Conservation (phyloP, 768 basidiomycete genomes). For the Tricholoma furcatifolium region DNA sequence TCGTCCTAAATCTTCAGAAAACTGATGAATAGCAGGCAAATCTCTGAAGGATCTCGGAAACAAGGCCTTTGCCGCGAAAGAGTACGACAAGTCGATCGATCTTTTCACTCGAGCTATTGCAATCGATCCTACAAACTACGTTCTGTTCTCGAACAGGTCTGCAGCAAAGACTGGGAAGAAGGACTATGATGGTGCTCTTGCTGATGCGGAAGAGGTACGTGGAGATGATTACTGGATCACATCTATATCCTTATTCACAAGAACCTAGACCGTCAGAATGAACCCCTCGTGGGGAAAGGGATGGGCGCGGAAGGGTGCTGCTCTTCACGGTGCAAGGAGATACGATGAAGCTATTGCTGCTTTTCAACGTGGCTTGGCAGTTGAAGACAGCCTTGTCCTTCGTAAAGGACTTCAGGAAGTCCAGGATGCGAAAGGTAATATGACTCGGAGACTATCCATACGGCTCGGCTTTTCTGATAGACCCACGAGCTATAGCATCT, state of each 20-base stretch:
- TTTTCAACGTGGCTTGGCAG: constrained; percentile 78
- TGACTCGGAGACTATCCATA: background rate
- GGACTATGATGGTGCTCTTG: constrained; percentile 70
- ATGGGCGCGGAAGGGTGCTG: constrained; percentile 89
- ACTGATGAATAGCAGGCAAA: constrained; percentile 33
- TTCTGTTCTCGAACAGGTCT: constrained; percentile 90
- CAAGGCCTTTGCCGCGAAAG: constrained; percentile 92
- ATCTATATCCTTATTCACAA: constrained; percentile 12
- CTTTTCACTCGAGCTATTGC: constrained; percentile 81
- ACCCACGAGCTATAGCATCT: constrained; percentile 8
- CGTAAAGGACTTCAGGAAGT: constrained; percentile 90
- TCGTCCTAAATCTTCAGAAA: background rate
- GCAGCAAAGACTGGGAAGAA: constrained; percentile 88
- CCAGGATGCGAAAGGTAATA: constrained; percentile 72
- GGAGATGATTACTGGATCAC: constrained; percentile 1
- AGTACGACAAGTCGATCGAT: constrained; percentile 87
- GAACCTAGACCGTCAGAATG: constrained; percentile 67
- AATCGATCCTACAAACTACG: constrained; percentile 80
- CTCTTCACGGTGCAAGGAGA: constrained; percentile 76
- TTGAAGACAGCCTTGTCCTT: constrained; percentile 80
- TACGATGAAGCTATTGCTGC: constrained; percentile 84
- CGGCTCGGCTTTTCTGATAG: background rate
- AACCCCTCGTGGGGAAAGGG: constrained; percentile 89
- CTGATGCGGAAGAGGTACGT: constrained; percentile 87
- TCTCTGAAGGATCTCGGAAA: constrained; percentile 90